Evolutionary conservation across 106 monocot genomes (phyloP).

Genomic region (Dioscorea dumetorum): DNA sequence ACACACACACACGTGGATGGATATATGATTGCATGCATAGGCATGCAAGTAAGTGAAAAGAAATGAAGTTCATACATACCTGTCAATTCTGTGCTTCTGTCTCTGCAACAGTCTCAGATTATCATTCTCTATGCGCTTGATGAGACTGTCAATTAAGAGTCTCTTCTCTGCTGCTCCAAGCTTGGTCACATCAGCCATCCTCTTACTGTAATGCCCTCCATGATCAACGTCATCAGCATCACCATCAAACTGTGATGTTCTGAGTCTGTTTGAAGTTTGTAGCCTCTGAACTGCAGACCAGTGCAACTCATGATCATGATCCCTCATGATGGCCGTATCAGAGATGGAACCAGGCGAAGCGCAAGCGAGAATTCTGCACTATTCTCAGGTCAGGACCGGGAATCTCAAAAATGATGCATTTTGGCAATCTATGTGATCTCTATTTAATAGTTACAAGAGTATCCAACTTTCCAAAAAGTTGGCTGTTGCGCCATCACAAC

Average conservation of each 20-base stretch:
- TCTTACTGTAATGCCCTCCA: slow-evolving; percentile 7
- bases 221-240: not conserved
- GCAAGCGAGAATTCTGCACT: too few relatives aligned
- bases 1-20: too few relatives aligned
- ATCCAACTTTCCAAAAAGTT: too few relatives aligned
- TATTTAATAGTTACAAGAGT: too few relatives aligned
- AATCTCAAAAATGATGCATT: too few relatives aligned
- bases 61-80: slow-evolving; percentile 14
- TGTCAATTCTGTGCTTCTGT: slow-evolving; percentile 66
- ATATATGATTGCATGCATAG: not conserved
- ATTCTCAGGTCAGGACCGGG: too few relatives aligned
- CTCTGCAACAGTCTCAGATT: slow-evolving; percentile 56
- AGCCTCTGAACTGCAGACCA: slow-evolving; percentile 60
- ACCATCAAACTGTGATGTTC: slow-evolving; percentile 15
- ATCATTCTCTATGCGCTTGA: slow-evolving; percentile 58
- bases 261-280: slow-evolving; percentile 19
- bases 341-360: not conserved
- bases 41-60: not conserved
- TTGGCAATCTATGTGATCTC: too few relatives aligned
- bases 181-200: slow-evolving; percentile 31
- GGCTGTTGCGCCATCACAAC: too few relatives aligned
- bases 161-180: slow-evolving; percentile 35
- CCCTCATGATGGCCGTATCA: not conserved
- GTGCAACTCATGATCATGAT: slow-evolving; percentile 26
- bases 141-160: slow-evolving; percentile 48